Evolutionary conservation across 1,139 yeast genomes (phyloP).

Genomic region (Schwanniomyces etchellsii): DNA sequence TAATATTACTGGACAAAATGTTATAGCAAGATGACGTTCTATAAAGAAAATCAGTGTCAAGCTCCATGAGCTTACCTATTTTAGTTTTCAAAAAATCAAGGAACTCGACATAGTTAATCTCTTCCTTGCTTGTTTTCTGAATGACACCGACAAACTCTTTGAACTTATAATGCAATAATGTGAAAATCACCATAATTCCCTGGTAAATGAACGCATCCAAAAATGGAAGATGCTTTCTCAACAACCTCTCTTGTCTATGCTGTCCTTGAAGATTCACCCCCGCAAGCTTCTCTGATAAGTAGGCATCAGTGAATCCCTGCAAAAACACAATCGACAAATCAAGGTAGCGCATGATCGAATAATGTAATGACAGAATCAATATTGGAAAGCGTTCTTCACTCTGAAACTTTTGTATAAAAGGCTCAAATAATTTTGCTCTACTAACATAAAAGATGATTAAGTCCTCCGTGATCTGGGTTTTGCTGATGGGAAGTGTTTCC

Average conservation of each 20-base stretch:
- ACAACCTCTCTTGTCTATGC: too few species aligned
- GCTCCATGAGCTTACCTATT: conserved; percentile 17
- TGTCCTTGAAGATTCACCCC: too few species aligned
- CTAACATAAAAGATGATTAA: conserved; percentile 42
- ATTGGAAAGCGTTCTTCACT: conserved; percentile 20
- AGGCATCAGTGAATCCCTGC: conserved; percentile 14
- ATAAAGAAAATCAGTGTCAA: conserved; percentile 15
- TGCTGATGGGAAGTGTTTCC: conserved; percentile 28
- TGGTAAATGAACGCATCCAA: conserved; percentile 47
- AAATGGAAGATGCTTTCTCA: conserved; percentile 38
- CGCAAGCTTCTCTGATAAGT: conserved; percentile 16
- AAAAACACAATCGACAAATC: conserved; percentile 26
- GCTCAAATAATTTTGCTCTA: conserved; percentile 48
- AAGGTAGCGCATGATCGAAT: conserved; percentile 35
- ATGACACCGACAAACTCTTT: conserved; percentile 34
- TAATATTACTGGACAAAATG: conserved; percentile 35
- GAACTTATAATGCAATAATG: conserved; percentile 40
- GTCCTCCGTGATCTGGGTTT: conserved; percentile 36
- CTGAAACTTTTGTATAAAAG: conserved; percentile 39
- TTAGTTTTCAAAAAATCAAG: conserved; percentile 20
- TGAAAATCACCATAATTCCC: conserved; percentile 46
- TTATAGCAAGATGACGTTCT: conserved; percentile 15
- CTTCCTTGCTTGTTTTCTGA: conserved; percentile 13
- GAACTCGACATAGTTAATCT: conserved; percentile 12
- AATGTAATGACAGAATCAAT: conserved; percentile 26